Evolutionary conservation across 1,284 basidiomycete genomes (phyloP).

Genomic region (Exobasidium rhododendri): DNA sequence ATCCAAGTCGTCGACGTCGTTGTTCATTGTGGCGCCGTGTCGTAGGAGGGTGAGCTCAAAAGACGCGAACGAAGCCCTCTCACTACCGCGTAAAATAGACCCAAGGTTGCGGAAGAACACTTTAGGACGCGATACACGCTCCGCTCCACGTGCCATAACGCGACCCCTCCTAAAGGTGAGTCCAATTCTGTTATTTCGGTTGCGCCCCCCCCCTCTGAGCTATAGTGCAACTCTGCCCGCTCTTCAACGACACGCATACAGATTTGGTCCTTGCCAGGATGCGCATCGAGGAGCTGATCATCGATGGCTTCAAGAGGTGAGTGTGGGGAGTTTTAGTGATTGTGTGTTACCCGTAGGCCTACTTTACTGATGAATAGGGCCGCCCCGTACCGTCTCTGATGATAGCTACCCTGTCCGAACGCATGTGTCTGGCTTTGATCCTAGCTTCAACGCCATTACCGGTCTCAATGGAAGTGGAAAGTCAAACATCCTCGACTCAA

Average conservation of each 20-base stretch:
- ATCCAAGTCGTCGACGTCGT: constrained; percentile 33
- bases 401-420: constrained; percentile 79
- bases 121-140: too few relatives aligned
- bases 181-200: too few relatives aligned
- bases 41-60: not conserved
- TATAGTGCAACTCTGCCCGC: too few relatives aligned
- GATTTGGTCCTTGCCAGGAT: constrained; percentile 40
- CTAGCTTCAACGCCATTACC: constrained; percentile 96
- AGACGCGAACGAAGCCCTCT: not conserved
- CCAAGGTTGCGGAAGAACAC: too few relatives aligned
- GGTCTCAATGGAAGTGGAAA: constrained; percentile 73
- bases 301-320: constrained; percentile 58
- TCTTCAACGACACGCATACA: too few relatives aligned
- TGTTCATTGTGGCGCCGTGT: not conserved
- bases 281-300: constrained; percentile 58
- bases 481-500: constrained; percentile 60
- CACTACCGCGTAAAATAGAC: too few relatives aligned
- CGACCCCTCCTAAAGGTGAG: too few relatives aligned
- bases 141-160: too few relatives aligned
- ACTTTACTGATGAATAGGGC: too few relatives aligned
- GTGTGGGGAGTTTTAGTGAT: constrained; percentile 30
- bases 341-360: constrained; percentile 5
- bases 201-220: too few relatives aligned
- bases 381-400: not conserved
- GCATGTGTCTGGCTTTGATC: constrained; percentile 88